Evolutionary conservation across 2,329 filamentous ascomycete genomes (phyloP).

Genomic region (Tolypocladium cylindrosporum): DNA sequence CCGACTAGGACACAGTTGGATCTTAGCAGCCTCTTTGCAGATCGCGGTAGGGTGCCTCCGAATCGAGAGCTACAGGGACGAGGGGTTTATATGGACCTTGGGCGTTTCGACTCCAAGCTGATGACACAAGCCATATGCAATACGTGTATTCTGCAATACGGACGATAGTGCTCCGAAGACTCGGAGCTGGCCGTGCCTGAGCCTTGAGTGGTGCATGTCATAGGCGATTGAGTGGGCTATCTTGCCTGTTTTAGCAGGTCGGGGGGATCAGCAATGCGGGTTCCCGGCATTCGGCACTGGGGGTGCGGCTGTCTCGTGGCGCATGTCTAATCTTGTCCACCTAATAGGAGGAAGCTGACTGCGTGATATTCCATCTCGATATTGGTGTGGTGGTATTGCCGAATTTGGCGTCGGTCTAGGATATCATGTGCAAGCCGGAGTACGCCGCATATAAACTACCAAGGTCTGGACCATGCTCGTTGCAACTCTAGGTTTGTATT

Average conservation of each 20-base stretch:
- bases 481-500: neutral
- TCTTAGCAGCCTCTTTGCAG: neutral
- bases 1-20: neutral
- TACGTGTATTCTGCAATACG: neutral
- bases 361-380: neutral
- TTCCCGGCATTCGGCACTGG: slow-evolving; percentile 9
- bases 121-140: neutral
- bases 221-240: neutral
- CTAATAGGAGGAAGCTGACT: slow-evolving; percentile 1
- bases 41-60: neutral
- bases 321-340: slow-evolving; percentile 4
- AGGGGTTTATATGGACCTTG: neutral
- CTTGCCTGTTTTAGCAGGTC: slow-evolving; percentile 11
- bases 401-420: slow-evolving; percentile 4
- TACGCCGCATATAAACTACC: neutral
- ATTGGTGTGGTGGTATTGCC: neutral
- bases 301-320: neutral
- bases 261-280: slow-evolving; percentile 5
- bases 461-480: neutral
- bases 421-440: neutral
- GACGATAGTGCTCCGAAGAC: neutral
- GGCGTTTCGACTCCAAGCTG: neutral
- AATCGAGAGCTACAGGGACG: neutral
- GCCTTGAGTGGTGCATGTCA: slow-evolving; percentile 1
- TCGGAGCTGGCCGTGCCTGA: neutral